Percentiles rank a stretch among this genome's conserved stretches.
These are phyloP conservation scores for Scutellaria minor DNA, from an alignment of 257 asterid genomes.

Conservation along the genomic window DNA sequence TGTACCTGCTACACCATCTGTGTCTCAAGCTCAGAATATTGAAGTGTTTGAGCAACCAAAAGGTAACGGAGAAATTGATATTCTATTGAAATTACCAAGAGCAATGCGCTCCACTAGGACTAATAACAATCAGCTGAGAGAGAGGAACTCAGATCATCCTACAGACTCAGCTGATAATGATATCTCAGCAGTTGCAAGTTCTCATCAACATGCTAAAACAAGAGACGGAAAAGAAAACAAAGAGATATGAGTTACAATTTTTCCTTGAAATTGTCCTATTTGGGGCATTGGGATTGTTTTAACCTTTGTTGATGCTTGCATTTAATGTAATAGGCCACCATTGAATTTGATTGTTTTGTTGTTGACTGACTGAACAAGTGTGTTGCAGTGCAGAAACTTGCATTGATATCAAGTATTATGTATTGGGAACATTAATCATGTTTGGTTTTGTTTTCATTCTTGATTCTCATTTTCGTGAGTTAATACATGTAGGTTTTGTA, in stretches of 20 bases:
- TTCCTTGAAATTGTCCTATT: not conserved
- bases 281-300: not conserved
- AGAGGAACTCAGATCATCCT: constrained; percentile 60
- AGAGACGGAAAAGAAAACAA: constrained; percentile 70
- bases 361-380: not conserved
- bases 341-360: not conserved
- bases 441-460: too few species aligned
- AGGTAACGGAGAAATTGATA: constrained; percentile 43
- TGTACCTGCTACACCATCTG: constrained; percentile 67
- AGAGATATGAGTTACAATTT: constrained; percentile 29
- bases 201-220: constrained; percentile 43
- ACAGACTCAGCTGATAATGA: constrained; percentile 45
- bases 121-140: constrained; percentile 63
- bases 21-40: constrained; percentile 41
- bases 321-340: not conserved
- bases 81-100: constrained; percentile 73
- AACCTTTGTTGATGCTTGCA: not conserved
- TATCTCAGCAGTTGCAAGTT: constrained; percentile 47
- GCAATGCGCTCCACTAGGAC: constrained; percentile 65
- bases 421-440: too few species aligned
- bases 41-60: constrained; percentile 54
- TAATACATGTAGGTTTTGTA: too few species aligned
- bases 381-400: constrained; percentile 9
- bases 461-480: too few species aligned
- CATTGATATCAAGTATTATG: not conserved